Evolutionary conservation across 148 eudicot genomes (phyloP).

Genomic region (Vaccinium myrtillus): DNA sequence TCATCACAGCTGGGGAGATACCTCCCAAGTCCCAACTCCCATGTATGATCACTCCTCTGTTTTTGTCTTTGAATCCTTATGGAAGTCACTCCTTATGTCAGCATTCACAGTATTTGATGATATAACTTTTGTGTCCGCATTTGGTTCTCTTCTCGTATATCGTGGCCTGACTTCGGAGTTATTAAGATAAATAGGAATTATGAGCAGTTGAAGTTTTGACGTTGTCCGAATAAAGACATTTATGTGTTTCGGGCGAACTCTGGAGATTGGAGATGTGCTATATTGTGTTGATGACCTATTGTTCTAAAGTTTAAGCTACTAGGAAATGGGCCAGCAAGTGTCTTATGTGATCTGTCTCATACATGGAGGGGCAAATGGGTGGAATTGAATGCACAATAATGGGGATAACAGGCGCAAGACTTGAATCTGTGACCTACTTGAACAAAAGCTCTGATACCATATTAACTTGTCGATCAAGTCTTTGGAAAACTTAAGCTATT

Average conservation of each 20-base stretch:
- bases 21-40: constrained; percentile 47
- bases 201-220: neutral
- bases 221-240: neutral
- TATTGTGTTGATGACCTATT: neutral
- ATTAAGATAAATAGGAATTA: neutral
- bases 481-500: too few species aligned
- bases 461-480: too few species aligned
- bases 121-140: neutral
- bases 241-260: neutral
- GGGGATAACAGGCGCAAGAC: too few species aligned
- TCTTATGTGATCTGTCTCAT: neutral
- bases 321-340: neutral
- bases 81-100: neutral
- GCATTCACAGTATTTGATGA: neutral
- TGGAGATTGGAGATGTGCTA: neutral
- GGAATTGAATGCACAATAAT: neutral
- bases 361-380: neutral
- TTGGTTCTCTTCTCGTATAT: neutral
- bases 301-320: neutral
- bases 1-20: constrained; percentile 58
- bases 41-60: constrained; percentile 49
- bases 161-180: neutral
- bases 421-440: too few species aligned
- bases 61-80: neutral
- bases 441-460: too few species aligned